Conservation (phyloP, 208 protist genomes). For the Trypanosoma caninum region DNA sequence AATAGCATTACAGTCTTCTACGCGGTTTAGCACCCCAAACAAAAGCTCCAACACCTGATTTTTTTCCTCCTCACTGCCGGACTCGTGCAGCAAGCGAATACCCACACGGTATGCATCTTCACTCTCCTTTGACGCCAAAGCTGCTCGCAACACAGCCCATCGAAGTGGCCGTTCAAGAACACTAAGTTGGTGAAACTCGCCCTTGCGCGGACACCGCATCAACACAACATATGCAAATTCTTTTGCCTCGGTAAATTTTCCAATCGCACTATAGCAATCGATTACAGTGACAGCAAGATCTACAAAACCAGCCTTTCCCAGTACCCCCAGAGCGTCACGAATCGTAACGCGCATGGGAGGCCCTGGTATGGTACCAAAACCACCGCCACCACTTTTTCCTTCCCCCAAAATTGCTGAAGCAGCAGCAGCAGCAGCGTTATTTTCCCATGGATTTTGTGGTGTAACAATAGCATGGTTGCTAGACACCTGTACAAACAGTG, state of each 20-base stretch:
- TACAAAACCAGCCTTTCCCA: conserved; percentile 62
- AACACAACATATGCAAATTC: conserved; percentile 85
- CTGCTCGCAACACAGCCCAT: conserved; percentile 67
- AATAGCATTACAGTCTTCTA: conserved; percentile 39
- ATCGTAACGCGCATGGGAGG: conserved; percentile 56
- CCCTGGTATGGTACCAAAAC: background rate
- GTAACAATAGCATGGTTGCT: conserved; percentile 25
- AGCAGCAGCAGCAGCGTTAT: background rate
- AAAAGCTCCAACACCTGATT: conserved; percentile 70
- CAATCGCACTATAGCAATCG: conserved; percentile 78
- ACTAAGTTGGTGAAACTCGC: conserved; percentile 47
- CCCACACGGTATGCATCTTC: conserved; percentile 83
- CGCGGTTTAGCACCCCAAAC: conserved; percentile 67
- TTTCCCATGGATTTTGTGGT: conserved; percentile 18
- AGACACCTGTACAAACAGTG: conserved; percentile 80
- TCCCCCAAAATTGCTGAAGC: too few relatives aligned
- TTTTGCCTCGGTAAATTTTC: conserved; percentile 84
- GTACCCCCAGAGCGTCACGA: conserved; percentile 53
- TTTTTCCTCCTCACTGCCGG: conserved; percentile 53
- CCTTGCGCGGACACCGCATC: conserved; percentile 38
- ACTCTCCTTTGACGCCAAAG: conserved; percentile 65
- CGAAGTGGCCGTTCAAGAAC: conserved; percentile 70
- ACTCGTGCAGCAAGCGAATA: conserved; percentile 70
- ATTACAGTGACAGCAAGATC: conserved; percentile 71
- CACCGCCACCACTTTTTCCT: conserved; percentile 1